Base-by-base conservation (phyloP, 1,284 basidiomycete species). In the Tilletia horrida region DNA sequence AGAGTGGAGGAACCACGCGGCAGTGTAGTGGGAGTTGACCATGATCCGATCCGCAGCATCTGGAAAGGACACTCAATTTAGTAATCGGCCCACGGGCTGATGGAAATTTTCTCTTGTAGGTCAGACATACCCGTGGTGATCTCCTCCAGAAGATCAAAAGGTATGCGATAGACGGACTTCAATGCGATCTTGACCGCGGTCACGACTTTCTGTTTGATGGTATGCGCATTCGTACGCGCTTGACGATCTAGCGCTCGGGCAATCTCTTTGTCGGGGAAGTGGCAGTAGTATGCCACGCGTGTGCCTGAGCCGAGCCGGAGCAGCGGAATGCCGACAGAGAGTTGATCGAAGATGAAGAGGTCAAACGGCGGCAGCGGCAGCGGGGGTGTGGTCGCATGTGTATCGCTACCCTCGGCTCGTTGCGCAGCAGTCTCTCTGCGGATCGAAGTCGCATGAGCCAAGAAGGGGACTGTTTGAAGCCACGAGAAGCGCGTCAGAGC, bases 201-300 rank as follows among this genome's bases (percentile, higher is more conserved):
- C 23, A 29, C 29, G 29, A 59, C 2, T 14, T 25, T 13, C 3
- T 74, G 69, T 21, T 71, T 13, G 2, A 78, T 31, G 2, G 65
- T 63, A 8, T 13, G 80, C 88, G 50, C 23, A 73, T 75, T 23
- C 71, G 68, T 0, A 70, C 77, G 31, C 71, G 67, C 55, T 70
- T 79, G 78, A 65, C 73, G 69, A 4, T 77, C 74, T 48, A 83
- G 81, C 13, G 78, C 73, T 18, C 89, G 88, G 1, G 88, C 85
- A 72, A 89, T 91, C 23, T 87, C 88, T 1, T 91, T 91, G 64
- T 81, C 79, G 0, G 96, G 95, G 77, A 97, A 98, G 82, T 98
- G 95, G 76, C 93, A 96, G 83, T 98, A 98, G 83, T 97, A 98
- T 18, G 98, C 88, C 27, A 96, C 90, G 1, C 91, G 88, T 11